phyloP scores from a whole-genome alignment of 116 monocot species.

The Phalaenopsis hybrid region DNA sequence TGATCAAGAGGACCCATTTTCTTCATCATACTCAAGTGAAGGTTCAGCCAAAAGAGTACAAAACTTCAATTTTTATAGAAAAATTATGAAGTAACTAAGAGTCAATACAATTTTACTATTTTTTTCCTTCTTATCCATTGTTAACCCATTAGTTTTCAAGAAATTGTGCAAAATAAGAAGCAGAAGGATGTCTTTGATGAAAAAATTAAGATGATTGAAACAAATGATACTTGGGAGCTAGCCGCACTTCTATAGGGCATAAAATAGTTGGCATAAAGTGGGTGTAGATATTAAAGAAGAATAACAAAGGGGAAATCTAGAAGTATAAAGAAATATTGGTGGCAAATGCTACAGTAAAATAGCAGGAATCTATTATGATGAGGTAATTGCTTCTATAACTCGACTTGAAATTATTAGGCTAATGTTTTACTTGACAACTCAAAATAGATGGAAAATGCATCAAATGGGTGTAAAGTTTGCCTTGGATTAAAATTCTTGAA shows the following conservation, averaged over 20 bases:
- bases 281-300: not conserved
- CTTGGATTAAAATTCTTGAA: not conserved
- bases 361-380: too few relatives aligned
- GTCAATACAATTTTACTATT: not conserved
- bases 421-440: too few relatives aligned
- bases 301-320: not conserved
- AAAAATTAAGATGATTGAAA: not conserved
- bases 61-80: too few relatives aligned
- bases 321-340: conserved; percentile 1
- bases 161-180: not conserved
- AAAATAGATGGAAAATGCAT: too few relatives aligned
- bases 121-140: not conserved
- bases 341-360: not conserved
- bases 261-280: not conserved
- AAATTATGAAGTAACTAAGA: too few relatives aligned
- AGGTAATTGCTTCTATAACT: too few relatives aligned
- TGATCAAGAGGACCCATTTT: too few relatives aligned
- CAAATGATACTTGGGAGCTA: not conserved
- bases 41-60: too few relatives aligned
- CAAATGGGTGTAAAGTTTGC: too few relatives aligned
- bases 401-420: too few relatives aligned
- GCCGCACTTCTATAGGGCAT: not conserved
- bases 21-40: too few relatives aligned
- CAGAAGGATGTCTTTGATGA: not conserved
- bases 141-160: not conserved